Base-by-base conservation (phyloP, 306 rosid genomes). In the Trifolium dubium region DNA sequence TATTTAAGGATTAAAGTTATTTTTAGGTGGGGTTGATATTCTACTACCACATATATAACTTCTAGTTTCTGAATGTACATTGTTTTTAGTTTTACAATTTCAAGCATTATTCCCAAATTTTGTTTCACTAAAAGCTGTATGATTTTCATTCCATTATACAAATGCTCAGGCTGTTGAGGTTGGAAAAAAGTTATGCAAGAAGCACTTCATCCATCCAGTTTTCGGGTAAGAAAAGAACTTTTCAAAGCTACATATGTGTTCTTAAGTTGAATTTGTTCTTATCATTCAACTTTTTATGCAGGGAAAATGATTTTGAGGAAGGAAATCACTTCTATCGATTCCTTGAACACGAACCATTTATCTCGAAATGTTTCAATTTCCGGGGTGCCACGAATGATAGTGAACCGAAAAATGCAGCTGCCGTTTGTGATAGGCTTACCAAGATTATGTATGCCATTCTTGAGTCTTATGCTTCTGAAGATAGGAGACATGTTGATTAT, bases 371-470 rank as follows among this genome's bases (percentile, higher is more conserved):
- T 90, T 91, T 83, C 78, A 94, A 94, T 75, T 94, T 89, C 71
- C 84, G 89, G 8, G 86, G 86, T 29, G 78, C 88, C 11, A 80
- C 82, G 11, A 89, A 82, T 51, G 96, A 94, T 49, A 67, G 80
- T 39, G 85, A 84, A 62, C 97, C 90, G 4, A 94, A 84, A 84
- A 72, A 89, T 68, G 95, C 96, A 28, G 85, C 88, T 65, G 67
- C 74, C 13, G 82, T 89, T 71, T 87, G 84, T 77, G 90, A 81
- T 37, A 85, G 82, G 69, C 88, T 94, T 15, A 84, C 92, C 64
- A 94, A 86, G 89, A 83, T 92, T 39, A 91, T 91, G 98, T 83
- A 84, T 61, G 96, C 97, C 64, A 87, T 92, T 55, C 92, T 94
- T n/a, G 98, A 94, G 81, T 86, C 97, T 31, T 92, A 89, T 75